Conservation (phyloP, 306 rosid genomes). For the Castanopsis chinensis region DNA sequence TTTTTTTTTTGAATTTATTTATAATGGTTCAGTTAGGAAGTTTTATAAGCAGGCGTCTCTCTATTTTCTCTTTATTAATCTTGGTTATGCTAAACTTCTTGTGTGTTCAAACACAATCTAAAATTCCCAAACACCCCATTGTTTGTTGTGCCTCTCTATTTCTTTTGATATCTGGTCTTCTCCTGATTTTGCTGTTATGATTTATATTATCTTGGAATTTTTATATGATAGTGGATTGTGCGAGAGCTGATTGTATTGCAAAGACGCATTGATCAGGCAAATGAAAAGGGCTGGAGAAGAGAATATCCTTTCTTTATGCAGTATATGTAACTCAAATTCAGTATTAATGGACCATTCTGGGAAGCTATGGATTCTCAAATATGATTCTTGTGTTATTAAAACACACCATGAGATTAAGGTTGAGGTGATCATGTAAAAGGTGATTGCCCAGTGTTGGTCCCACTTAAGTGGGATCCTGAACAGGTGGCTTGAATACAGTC, state of each 20-base stretch:
- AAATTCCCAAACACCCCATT: background rate
- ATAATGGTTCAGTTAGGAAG: no score
- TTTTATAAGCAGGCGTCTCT: no score
- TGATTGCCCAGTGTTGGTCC: background rate
- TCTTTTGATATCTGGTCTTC: slow-evolving; percentile 15
- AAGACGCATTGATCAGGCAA: slow-evolving; percentile 69
- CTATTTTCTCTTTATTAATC: background rate
- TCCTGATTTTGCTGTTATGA: slow-evolving; percentile 4
- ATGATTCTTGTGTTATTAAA: no score
- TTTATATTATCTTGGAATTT: slow-evolving; percentile 6
- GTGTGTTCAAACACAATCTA: background rate
- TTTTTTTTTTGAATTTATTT: no score
- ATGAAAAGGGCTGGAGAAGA: slow-evolving; percentile 92
- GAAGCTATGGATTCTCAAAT: no score
- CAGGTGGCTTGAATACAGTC: background rate
- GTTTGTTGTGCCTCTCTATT: background rate
- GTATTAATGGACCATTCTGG: background rate
- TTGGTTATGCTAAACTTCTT: background rate
- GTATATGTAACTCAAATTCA: background rate
- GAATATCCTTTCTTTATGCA: slow-evolving; percentile 66
- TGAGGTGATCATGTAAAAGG: no score
- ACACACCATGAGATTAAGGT: no score
- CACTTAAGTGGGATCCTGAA: background rate
- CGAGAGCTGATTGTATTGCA: slow-evolving; percentile 54
- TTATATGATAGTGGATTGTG: slow-evolving; percentile 60